Conservation (phyloP, 2,329 filamentous ascomycete genomes). For the Pyrenophora tritici-repentis region DNA sequence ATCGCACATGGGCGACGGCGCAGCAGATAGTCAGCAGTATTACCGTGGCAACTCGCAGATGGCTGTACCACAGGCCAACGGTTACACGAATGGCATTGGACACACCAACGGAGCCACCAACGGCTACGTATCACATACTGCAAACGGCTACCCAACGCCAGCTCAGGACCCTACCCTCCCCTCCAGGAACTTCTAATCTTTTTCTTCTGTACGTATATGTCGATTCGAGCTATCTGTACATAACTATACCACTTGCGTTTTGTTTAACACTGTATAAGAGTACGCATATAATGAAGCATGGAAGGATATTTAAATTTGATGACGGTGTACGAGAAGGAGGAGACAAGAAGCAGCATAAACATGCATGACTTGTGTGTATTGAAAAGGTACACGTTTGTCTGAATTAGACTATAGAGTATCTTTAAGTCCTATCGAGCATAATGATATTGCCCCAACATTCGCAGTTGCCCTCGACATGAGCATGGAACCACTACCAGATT, state of each 20-base stretch:
- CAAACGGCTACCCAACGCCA: slow-evolving; percentile 31
- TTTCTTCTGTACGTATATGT: slow-evolving; percentile 11
- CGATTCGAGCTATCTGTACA: slow-evolving; percentile 2
- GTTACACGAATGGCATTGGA: slow-evolving; percentile 8
- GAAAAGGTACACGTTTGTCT: no score
- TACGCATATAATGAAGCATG: not conserved
- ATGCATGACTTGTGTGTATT: no score
- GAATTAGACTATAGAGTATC: no score
- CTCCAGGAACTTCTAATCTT: slow-evolving; percentile 36
- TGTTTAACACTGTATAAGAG: slow-evolving; percentile 1
- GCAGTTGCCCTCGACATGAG: no score
- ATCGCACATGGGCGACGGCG: slow-evolving; percentile 26
- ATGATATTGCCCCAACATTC: not conserved
- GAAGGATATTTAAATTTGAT: not conserved
- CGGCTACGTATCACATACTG: slow-evolving; percentile 8
- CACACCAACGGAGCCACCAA: slow-evolving; percentile 17
- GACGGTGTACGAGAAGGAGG: not conserved
- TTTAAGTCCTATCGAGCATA: not conserved
- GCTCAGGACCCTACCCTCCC: slow-evolving; percentile 20
- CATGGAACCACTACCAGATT: no score
- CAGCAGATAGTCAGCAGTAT: slow-evolving; percentile 33
- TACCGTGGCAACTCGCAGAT: slow-evolving; percentile 29
- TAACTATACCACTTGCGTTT: slow-evolving; percentile 14
- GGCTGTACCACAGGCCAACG: slow-evolving; percentile 13
- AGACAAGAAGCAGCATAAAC: not conserved